These are phyloP conservation scores for Botrytis galanthina DNA, from an alignment of 2,329 filamentous ascomycete genomes.

Conservation along the genomic window DNA sequence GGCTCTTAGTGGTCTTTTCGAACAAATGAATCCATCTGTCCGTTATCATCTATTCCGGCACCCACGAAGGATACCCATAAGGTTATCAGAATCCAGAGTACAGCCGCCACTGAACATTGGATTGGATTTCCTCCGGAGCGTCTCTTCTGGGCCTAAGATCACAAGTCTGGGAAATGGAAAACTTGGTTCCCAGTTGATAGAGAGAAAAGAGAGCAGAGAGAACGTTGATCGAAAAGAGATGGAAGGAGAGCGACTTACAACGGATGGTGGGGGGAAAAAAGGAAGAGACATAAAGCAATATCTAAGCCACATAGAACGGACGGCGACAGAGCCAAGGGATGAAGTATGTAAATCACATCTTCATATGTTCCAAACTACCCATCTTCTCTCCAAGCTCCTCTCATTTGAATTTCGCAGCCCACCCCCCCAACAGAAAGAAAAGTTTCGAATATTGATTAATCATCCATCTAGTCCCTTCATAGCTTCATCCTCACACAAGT, in stretches of 20 bases:
- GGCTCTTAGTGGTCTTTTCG: not conserved
- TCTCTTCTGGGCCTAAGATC: not conserved
- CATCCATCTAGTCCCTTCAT: not conserved
- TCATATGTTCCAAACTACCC: not conserved
- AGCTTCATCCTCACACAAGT: not conserved
- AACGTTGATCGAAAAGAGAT: not conserved
- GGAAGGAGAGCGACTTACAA: not conserved
- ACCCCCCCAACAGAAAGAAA: not conserved
- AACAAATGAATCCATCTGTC: not conserved
- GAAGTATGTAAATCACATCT: not conserved
- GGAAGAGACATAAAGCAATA: not conserved
- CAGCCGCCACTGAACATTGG: not conserved
- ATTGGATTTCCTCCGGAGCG: not conserved
- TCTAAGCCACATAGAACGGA: conserved; percentile 1
- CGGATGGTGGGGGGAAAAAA: not conserved
- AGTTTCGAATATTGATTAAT: not conserved
- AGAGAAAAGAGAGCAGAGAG: too few species aligned
- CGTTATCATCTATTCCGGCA: not conserved
- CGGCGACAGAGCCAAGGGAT: not conserved
- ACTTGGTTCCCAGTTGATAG: not conserved
- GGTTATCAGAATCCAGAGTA: not conserved
- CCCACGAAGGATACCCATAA: not conserved
- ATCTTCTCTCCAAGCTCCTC: not conserved
- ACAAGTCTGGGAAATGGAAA: not conserved
- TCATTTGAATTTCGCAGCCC: not conserved